Percentiles rank a stretch among this genome's conserved stretches.
These are phyloP conservation scores for Fusarium pseudoanthophilum DNA, from an alignment of 2,329 filamentous ascomycete genomes.

Conservation along the genomic window DNA sequence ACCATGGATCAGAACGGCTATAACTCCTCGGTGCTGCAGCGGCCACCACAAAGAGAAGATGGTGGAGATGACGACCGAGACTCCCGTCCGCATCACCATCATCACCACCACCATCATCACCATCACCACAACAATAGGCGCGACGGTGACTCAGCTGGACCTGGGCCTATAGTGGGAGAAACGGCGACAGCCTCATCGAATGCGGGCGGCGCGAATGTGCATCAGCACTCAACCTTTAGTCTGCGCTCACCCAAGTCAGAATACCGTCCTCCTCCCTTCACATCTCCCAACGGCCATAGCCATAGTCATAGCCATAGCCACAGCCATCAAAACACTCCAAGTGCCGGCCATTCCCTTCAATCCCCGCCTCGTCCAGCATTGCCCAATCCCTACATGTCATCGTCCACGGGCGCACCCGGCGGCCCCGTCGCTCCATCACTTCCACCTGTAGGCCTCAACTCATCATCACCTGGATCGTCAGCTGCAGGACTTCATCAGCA, in stretches of 20 bases:
- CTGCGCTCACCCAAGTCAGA: conserved; percentile 61
- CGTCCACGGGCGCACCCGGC: conserved; percentile 45
- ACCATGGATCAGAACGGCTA: conserved; percentile 60
- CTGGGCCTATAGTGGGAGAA: conserved; percentile 30
- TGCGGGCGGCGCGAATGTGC: conserved; percentile 45
- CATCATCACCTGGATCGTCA: conserved; percentile 32
- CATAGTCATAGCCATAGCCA: conserved; percentile 45
- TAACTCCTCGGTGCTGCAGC: conserved; percentile 62
- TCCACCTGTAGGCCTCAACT: conserved; percentile 44
- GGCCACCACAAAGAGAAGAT: conserved; percentile 52
- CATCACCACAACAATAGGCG: conserved; percentile 51
- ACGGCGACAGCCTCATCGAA: conserved; percentile 38
- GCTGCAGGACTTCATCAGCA: conserved; percentile 43
- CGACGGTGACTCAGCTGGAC: conserved; percentile 50
- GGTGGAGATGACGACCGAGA: conserved; percentile 54
- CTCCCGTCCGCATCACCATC: conserved; percentile 46
- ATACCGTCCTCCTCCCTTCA: conserved; percentile 50
- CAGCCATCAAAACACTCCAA: conserved; percentile 42
- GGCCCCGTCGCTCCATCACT: conserved; percentile 47
- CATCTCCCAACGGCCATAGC: conserved; percentile 44
- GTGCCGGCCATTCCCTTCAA: conserved; percentile 46
- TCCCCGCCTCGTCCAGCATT: conserved; percentile 48
- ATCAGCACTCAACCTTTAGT: conserved; percentile 58
- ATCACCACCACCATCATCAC: conserved; percentile 51
- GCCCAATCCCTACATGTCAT: conserved; percentile 52